A percentile compares a stretch with the other conserved stretches of the same genome.
These are phyloP conservation scores for Cutaneotrichosporon dermatis DNA, from an alignment of 1,284 basidiomycete genomes.

Conservation along the genomic window DNA sequence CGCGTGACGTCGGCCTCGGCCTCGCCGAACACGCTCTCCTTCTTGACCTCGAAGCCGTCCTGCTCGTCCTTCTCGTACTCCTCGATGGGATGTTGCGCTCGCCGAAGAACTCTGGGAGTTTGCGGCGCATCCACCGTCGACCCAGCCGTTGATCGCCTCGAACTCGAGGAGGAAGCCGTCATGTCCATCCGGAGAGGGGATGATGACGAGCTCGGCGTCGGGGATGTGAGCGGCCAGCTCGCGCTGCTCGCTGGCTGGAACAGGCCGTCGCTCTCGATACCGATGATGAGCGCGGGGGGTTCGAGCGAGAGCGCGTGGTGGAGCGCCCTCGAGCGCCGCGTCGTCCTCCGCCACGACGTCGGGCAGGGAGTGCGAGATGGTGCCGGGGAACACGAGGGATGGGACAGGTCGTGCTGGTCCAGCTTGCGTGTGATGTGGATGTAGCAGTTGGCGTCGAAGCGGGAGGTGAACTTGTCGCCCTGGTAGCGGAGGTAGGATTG, in stretches of 20 bases:
- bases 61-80: slow-evolving; percentile 43
- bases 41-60: slow-evolving; percentile 62
- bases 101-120: slow-evolving; percentile 65
- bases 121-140: slow-evolving; percentile 66
- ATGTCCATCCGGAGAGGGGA: slow-evolving; percentile 84
- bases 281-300: slow-evolving; percentile 77
- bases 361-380: slow-evolving; percentile 22
- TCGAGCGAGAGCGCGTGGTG: slow-evolving; percentile 63
- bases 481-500: slow-evolving; percentile 96
- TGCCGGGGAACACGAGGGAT: slow-evolving; percentile 50
- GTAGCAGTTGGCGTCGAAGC: slow-evolving; percentile 95
- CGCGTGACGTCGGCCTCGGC: slow-evolving; percentile 81
- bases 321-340: slow-evolving; percentile 52
- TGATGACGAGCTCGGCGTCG: slow-evolving; percentile 69
- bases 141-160: slow-evolving; percentile 77
- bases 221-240: slow-evolving; percentile 75
- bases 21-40: slow-evolving; percentile 89
- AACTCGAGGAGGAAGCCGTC: slow-evolving; percentile 96
- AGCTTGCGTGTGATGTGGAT: slow-evolving; percentile 96
- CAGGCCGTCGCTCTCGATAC: slow-evolving; percentile 83
- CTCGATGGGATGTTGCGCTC: slow-evolving; percentile 40
- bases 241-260: slow-evolving; percentile 85
- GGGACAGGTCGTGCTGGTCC: slow-evolving; percentile 88
- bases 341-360: slow-evolving; percentile 33
- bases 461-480: slow-evolving; percentile 87